These are phyloP conservation scores for Trypanosoma lewisi DNA, from an alignment of 208 protist species.

Conservation along the genomic window DNA sequence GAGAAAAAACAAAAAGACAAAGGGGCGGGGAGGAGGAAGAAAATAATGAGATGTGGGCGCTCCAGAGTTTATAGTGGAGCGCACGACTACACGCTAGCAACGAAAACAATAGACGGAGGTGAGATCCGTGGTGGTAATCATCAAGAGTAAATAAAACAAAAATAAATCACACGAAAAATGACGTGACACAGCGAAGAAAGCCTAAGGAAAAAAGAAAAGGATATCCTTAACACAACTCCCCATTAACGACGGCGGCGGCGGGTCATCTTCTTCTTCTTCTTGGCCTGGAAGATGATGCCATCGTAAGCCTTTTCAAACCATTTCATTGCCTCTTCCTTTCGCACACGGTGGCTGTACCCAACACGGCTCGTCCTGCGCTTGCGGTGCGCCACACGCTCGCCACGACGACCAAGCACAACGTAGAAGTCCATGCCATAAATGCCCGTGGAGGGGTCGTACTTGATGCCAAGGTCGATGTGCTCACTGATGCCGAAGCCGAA, in stretches of 20 bases:
- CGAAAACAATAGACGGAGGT: too few relatives aligned
- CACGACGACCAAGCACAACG: slow-evolving; percentile 98
- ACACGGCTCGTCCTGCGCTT: slow-evolving; percentile 85
- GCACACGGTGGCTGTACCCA: slow-evolving; percentile 94
- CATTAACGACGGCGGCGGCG: slow-evolving; percentile 99
- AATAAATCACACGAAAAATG: too few relatives aligned
- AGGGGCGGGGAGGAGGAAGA: too few relatives aligned
- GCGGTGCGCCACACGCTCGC: slow-evolving; percentile 94
- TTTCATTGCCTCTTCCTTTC: slow-evolving; percentile 97
- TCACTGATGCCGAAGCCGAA: slow-evolving; percentile 99
- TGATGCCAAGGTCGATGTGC: slow-evolving; percentile 99
- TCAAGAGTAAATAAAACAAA: too few relatives aligned
- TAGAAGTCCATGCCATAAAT: slow-evolving; percentile 99
- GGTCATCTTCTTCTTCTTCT: slow-evolving; percentile 97
- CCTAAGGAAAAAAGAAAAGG: not conserved
- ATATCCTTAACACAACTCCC: not conserved
- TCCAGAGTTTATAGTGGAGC: too few relatives aligned
- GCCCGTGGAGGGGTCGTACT: slow-evolving; percentile 99
- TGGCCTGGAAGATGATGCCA: slow-evolving; percentile 94
- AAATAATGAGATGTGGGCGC: too few relatives aligned
- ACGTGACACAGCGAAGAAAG: slow-evolving; percentile 9
- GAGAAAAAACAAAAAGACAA: too few relatives aligned
- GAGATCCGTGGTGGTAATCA: too few relatives aligned
- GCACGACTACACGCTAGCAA: too few relatives aligned
- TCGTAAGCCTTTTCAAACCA: slow-evolving; percentile 99